Percentiles rank a stretch among this genome's conserved stretches.
Evolutionary conservation across 192 early-diverging fungal genomes (phyloP).

Genomic region (Coemansia sp.): DNA sequence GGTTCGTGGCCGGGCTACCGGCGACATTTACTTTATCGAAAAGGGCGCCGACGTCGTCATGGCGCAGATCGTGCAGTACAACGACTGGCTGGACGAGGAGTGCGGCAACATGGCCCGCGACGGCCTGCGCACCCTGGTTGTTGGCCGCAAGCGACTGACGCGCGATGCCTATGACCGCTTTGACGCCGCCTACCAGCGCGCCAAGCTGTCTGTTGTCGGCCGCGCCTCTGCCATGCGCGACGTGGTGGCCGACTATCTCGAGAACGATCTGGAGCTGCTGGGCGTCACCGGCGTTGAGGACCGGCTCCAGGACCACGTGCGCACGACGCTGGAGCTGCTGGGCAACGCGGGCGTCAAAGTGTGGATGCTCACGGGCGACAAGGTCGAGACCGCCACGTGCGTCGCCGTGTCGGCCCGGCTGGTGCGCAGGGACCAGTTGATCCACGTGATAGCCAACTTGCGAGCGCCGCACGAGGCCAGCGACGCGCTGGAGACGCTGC

Average conservation of each 20-base stretch:
- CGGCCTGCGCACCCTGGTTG: slow-evolving; percentile 89
- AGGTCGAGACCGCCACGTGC: slow-evolving; percentile 95
- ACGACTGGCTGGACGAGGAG: slow-evolving; percentile 97
- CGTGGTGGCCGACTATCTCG: slow-evolving; percentile 67
- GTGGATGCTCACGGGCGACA: slow-evolving; percentile 99
- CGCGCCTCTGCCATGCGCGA: slow-evolving; percentile 68
- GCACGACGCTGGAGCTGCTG: slow-evolving; percentile 81
- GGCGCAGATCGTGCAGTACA: slow-evolving; percentile 82
- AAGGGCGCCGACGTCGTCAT: slow-evolving; percentile 95
- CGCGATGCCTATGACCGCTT: slow-evolving; percentile 70
- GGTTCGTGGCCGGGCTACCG: slow-evolving; percentile 62
- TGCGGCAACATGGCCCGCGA: slow-evolving; percentile 96
- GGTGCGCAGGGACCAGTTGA: slow-evolving; percentile 80
- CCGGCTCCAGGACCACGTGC: slow-evolving; percentile 91
- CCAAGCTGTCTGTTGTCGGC: slow-evolving; percentile 68
- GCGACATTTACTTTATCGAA: slow-evolving; percentile 85
- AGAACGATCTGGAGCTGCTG: slow-evolving; percentile 84
- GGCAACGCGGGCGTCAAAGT: slow-evolving; percentile 89
- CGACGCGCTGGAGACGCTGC: slow-evolving; percentile 73
- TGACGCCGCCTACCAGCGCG: slow-evolving; percentile 62
- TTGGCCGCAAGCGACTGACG: slow-evolving; percentile 80
- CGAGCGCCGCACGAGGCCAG: slow-evolving; percentile 40
- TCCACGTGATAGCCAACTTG: slow-evolving; percentile 77
- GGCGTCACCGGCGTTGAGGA: slow-evolving; percentile 96
- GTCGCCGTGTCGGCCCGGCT: slow-evolving; percentile 92